Percentiles rank a stretch among this genome's conserved stretches.
Conservation (phyloP, 192 early-diverging fungal species). For the Gaertneriomyces semiglobifer region DNA sequence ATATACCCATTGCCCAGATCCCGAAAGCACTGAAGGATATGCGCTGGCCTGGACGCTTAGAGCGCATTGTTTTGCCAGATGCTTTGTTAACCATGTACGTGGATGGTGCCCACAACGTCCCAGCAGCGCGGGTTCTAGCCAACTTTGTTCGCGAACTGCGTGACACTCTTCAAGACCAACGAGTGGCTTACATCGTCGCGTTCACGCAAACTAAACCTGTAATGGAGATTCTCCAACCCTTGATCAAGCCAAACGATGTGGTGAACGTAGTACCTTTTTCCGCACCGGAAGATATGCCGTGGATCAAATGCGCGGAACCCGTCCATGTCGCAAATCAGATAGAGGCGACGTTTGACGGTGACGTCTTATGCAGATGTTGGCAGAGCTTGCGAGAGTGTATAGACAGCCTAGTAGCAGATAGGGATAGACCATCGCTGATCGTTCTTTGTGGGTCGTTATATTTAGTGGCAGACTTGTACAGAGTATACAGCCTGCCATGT, state of each 20-base stretch:
- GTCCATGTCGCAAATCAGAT: constrained; percentile 41
- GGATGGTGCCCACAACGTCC: constrained; percentile 89
- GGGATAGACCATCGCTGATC: constrained; percentile 45
- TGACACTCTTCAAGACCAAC: background rate
- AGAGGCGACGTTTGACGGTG: constrained; percentile 25
- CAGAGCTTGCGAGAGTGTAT: constrained; percentile 14
- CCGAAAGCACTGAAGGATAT: constrained; percentile 62
- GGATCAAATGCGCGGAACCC: constrained; percentile 64
- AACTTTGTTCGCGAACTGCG: constrained; percentile 47
- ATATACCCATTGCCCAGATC: constrained; percentile 52
- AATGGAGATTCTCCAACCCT: constrained; percentile 51
- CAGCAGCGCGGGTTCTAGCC: constrained; percentile 63
- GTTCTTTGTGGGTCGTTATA: constrained; percentile 86
- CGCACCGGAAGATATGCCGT: constrained; percentile 80
- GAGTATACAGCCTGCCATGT: constrained; percentile 3
- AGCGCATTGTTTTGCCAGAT: constrained; percentile 50
- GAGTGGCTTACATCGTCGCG: constrained; percentile 75
- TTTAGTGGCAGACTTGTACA: constrained; percentile 71
- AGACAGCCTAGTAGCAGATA: background rate
- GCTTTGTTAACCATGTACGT: constrained; percentile 55
- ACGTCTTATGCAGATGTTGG: constrained; percentile 26
- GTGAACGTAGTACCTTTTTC: constrained; percentile 71
- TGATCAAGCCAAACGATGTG: constrained; percentile 58
- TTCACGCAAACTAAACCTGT: constrained; percentile 69
- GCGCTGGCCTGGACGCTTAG: constrained; percentile 81